Base-by-base conservation (phyloP, 2,329 filamentous ascomycete genomes). In the Paecilomyces niveus region DNA sequence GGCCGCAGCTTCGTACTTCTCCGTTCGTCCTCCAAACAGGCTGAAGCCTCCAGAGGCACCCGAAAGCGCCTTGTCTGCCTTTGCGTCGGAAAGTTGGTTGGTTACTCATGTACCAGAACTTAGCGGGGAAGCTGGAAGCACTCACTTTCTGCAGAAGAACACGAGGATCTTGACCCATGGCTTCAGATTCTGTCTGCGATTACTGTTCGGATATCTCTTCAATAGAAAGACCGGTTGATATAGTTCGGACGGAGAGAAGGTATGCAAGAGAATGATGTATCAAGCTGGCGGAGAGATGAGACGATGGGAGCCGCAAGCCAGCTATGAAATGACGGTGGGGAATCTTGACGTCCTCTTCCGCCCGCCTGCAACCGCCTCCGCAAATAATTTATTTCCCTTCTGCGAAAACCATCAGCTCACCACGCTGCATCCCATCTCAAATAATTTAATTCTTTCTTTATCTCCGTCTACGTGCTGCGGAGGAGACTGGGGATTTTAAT, bases 1-100 rank as follows among this genome's bases (percentile, higher is more conserved):
- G 63, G 89, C 90, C 13, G 93, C 93, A 77, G 87, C 86, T 77
- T 95, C 89, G 71, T 90, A 92, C 76, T 97, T 97, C 63, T 96
- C 92, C 68, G 89, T 84, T 59, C 87, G 84, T 53, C 90, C 90
- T 51, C 92, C 90, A 68, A 99, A 97, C 76, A 96, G 86, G 73
- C 87, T 90, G 78, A 96, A 97, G 67, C 92, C 92, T 29, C 89
- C 81, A 21, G 85, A 81, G 49, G 93, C 92, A 65, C 88, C 81
- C 67, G 86, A 78, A 26, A 89, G 83, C 56, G 86, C 83, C 80
- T 94, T 96, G 71, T 97, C 90, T 78, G 94, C 94, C 92, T 97
- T 35, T 61, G 55, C 59, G 55, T 59, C 52, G 22, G 56, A 58
- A 58, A 62, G 65, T 67, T 57, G 65, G 62, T 56, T 31, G 24